Conservation (phyloP, 2,329 filamentous ascomycete genomes). For the Aotearoamyces nothofagi region DNA sequence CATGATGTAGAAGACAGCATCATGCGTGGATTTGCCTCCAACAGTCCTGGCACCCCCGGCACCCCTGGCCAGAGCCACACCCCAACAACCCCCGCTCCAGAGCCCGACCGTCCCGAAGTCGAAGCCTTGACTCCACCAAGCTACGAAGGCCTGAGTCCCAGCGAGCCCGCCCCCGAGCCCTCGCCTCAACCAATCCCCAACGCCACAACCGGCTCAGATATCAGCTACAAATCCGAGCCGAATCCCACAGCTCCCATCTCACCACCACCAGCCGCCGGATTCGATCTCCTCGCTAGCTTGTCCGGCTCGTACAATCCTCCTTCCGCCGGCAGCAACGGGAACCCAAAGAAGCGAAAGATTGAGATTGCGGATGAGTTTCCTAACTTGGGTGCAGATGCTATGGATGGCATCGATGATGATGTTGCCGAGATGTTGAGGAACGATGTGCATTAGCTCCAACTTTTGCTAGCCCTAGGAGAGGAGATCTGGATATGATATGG, state of each 20-base stretch:
- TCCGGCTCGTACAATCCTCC: constrained; percentile 18
- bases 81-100: constrained; percentile 31
- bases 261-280: constrained; percentile 15
- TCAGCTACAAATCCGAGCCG: constrained; percentile 1
- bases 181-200: constrained; percentile 21
- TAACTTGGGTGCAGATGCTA: constrained; percentile 30
- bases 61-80: constrained; percentile 22
- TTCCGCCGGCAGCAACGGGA: constrained; percentile 13
- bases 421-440: constrained; percentile 37
- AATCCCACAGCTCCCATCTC: constrained; percentile 2
- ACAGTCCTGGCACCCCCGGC: constrained; percentile 32
- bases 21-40: constrained; percentile 62
- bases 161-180: constrained; percentile 18
- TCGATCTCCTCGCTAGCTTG: constrained; percentile 23
- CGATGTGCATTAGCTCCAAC: too few relatives aligned
- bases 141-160: constrained; percentile 37
- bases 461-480: too few relatives aligned
- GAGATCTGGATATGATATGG: too few relatives aligned
- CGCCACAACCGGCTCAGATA: constrained; percentile 24
- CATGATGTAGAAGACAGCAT: constrained; percentile 83
- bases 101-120: constrained; percentile 62
- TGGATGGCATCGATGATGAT: constrained; percentile 42
- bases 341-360: constrained; percentile 31
- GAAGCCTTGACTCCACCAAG: constrained; percentile 78
- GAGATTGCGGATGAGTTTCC: constrained; percentile 28